These are phyloP conservation scores for Globisporangium megalacanthum DNA, from an alignment of 352 stramenopile species.

Conservation along the genomic window DNA sequence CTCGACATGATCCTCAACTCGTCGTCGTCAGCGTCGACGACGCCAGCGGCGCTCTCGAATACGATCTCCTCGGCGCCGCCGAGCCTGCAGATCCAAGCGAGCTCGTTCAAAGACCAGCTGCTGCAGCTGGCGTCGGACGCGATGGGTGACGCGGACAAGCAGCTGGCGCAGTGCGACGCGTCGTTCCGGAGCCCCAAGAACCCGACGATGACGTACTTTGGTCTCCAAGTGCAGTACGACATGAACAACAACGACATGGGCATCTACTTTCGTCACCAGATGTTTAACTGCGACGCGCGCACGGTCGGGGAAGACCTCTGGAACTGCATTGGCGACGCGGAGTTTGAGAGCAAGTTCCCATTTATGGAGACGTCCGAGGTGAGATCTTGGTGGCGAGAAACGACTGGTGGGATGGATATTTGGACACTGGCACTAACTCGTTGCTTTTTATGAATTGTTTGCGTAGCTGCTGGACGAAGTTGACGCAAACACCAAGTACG, in stretches of 20 bases:
- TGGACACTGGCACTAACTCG: neutral
- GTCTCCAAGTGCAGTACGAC: constrained; percentile 84
- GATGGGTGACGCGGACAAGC: constrained; percentile 54
- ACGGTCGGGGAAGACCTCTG: constrained; percentile 75
- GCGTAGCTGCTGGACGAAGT: constrained; percentile 57
- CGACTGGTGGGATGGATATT: neutral
- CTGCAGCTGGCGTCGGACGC: constrained; percentile 57
- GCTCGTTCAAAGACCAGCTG: constrained; percentile 76
- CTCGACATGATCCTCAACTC: constrained; percentile 84
- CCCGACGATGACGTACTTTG: constrained; percentile 87
- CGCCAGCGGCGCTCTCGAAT: constrained; percentile 55
- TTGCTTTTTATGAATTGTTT: neutral
- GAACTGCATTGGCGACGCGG: constrained; percentile 56
- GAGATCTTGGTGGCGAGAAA: neutral
- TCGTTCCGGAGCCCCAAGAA: constrained; percentile 80
- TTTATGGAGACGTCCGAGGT: constrained; percentile 72
- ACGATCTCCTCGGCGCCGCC: constrained; percentile 52
- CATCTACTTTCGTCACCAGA: constrained; percentile 83
- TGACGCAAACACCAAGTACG: constrained; percentile 75
- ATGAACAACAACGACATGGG: constrained; percentile 84
- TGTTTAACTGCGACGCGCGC: constrained; percentile 74
- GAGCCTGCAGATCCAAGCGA: constrained; percentile 67
- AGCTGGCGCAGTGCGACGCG: constrained; percentile 64
- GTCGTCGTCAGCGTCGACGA: constrained; percentile 52
- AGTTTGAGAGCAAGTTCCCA: constrained; percentile 80